Percentiles rank a stretch among this genome's conserved stretches.
These are phyloP conservation scores for Phylloporus arenicola DNA, from an alignment of 768 basidiomycete genomes.

Conservation along the genomic window DNA sequence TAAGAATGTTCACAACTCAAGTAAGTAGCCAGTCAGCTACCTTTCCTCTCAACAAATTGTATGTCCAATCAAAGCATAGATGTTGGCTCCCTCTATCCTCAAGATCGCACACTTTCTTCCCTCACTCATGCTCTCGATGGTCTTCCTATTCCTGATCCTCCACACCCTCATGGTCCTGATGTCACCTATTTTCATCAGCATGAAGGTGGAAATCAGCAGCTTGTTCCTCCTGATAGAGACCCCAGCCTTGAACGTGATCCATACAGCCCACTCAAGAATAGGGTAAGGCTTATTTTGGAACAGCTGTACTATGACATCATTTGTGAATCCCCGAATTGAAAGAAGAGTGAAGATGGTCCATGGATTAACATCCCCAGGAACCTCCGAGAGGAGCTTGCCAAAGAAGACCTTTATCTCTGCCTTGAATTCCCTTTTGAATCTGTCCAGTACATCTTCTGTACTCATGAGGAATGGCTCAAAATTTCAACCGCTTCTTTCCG, in stretches of 20 bases:
- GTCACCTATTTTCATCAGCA: not conserved
- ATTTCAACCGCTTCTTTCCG: no score
- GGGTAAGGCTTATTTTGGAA: not conserved
- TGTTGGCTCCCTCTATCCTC: not conserved
- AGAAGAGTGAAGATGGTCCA: not conserved
- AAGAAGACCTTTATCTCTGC: not conserved
- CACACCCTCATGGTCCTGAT: constrained; percentile 1
- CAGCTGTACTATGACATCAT: not conserved
- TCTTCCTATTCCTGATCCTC: not conserved
- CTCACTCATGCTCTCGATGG: not conserved
- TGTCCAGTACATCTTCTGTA: no score
- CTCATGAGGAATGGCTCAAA: no score
- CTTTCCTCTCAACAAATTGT: no score
- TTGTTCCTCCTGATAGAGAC: not conserved
- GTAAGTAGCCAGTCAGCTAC: no score
- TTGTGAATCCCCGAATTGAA: not conserved
- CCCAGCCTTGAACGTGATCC: not conserved
- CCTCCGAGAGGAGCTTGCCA: not conserved
- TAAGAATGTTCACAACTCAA: no score
- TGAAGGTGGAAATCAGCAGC: not conserved
- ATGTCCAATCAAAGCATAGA: no score
- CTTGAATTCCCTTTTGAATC: constrained; percentile 17
- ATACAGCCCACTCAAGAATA: not conserved
- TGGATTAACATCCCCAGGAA: not conserved
- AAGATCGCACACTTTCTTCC: not conserved